Conservation (phyloP, 2,329 filamentous ascomycete species). For the Aspergillus sp. region DNA sequence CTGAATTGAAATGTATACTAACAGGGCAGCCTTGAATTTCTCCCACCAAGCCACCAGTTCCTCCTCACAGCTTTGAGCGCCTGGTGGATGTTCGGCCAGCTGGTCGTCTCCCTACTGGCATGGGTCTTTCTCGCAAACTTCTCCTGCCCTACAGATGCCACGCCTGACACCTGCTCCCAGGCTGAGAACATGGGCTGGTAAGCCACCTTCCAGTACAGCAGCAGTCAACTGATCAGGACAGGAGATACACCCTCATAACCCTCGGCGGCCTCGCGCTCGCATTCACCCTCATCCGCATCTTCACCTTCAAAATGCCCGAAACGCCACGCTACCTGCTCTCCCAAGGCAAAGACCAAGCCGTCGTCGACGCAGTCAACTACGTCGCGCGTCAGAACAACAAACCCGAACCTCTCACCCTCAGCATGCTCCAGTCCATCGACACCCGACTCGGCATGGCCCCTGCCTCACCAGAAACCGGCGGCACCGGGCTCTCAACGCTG, state of each 20-base stretch:
- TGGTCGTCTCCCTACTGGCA: conserved; percentile 30
- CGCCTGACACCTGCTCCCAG: conserved; percentile 21
- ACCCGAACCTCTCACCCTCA: conserved; percentile 28
- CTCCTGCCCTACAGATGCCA: conserved; percentile 25
- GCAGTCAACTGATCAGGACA: neutral
- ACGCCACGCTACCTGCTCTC: conserved; percentile 31
- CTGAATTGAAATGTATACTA: neutral
- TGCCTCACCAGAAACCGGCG: neutral
- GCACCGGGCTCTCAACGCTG: conserved; percentile 18
- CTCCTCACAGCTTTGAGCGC: conserved; percentile 41
- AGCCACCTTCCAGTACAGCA: neutral
- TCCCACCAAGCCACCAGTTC: conserved; percentile 29
- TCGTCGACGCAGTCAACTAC: conserved; percentile 50
- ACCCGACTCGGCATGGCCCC: conserved; percentile 13
- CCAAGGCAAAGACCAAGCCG: conserved; percentile 43
- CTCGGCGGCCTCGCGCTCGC: conserved; percentile 24
- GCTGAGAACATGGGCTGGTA: conserved; percentile 32
- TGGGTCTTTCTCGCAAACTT: conserved; percentile 33
- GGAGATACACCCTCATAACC: conserved; percentile 29
- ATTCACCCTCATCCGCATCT: conserved; percentile 28
- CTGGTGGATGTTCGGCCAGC: conserved; percentile 52
- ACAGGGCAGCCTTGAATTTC: conserved; percentile 21
- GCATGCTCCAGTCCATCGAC: conserved; percentile 33
- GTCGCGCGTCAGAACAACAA: conserved; percentile 27
- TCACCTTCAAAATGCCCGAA: conserved; percentile 30